A percentile compares a stretch with the other conserved stretches of the same genome.
These are phyloP conservation scores for Nothophytophthora sp. DNA, from an alignment of 352 stramenopile species.

Conservation along the genomic window DNA sequence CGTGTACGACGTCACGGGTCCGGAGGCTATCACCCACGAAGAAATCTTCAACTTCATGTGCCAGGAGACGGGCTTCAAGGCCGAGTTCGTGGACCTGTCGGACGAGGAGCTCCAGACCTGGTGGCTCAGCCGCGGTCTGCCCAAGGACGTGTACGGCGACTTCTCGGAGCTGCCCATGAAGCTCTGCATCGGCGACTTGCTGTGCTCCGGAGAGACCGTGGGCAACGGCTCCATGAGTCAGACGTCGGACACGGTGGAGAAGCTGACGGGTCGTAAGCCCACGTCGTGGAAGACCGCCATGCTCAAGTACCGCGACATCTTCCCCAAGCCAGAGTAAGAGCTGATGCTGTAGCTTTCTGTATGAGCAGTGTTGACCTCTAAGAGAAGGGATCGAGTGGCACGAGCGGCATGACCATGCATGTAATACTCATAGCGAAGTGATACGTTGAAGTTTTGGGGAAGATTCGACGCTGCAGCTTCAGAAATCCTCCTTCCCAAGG, in stretches of 20 bases:
- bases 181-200: conserved; percentile 6
- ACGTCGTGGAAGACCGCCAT: background rate
- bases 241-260: conserved; percentile 8
- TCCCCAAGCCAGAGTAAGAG: conserved; percentile 4
- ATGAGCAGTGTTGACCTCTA: background rate
- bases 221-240: conserved; percentile 2
- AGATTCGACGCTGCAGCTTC: too few relatives aligned
- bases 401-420: too few relatives aligned
- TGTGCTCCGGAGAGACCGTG: conserved; percentile 8
- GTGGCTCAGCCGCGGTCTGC: conserved; percentile 6
- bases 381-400: background rate
- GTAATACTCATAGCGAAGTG: too few relatives aligned
- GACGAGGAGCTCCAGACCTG: conserved; percentile 6
- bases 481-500: too few relatives aligned
- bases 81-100: conserved; percentile 10
- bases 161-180: conserved; percentile 6
- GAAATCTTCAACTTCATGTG: conserved; percentile 10
- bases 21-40: conserved; percentile 6
- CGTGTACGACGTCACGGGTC: conserved; percentile 13
- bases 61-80: conserved; percentile 9
- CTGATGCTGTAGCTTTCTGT: background rate
- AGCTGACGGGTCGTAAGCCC: conserved; percentile 7
- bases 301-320: conserved; percentile 4
- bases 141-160: conserved; percentile 1
- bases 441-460: too few relatives aligned